phyloP scores from a whole-genome alignment of 495 filamentous ascomycete species.

The Tuber melanosporum region DNA sequence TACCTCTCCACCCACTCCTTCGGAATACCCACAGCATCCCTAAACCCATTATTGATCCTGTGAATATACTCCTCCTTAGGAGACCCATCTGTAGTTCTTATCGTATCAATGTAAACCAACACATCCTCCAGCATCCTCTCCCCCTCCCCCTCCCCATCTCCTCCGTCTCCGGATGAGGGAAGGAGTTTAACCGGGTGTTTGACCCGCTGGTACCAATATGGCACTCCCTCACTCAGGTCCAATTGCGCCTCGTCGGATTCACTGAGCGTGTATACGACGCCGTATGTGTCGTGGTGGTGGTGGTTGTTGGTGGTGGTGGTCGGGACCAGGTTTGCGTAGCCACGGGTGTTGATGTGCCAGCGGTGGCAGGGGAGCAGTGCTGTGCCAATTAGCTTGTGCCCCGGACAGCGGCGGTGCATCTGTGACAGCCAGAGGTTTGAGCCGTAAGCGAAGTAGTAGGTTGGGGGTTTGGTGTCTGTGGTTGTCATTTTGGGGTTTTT shows the following conservation, averaged over 20 bases:
- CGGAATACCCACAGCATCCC: conserved; percentile 59
- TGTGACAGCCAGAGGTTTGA: conserved; percentile 63
- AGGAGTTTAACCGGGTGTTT: conserved; percentile 13
- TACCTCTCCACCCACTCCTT: conserved; percentile 52
- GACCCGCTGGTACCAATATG: conserved; percentile 48
- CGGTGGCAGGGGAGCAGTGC: conserved; percentile 51
- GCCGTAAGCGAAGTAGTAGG: conserved; percentile 67
- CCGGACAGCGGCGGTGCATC: conserved; percentile 58
- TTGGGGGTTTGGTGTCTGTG: background rate
- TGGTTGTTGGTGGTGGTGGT: conserved; percentile 28
- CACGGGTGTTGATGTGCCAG: conserved; percentile 62
- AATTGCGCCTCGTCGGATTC: conserved; percentile 47
- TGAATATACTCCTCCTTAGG: conserved; percentile 60
- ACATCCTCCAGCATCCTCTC: conserved; percentile 35
- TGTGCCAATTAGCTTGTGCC: conserved; percentile 48
- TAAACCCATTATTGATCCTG: conserved; percentile 62
- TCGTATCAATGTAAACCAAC: conserved; percentile 57
- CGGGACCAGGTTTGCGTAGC: conserved; percentile 64
- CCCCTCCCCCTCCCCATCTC: conserved; percentile 17
- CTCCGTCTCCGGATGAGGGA: conserved; percentile 9
- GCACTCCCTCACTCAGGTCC: conserved; percentile 56
- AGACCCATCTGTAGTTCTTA: conserved; percentile 41
- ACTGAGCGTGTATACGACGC: conserved; percentile 51
- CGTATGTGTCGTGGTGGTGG: conserved; percentile 45
- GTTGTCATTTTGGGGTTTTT: background rate